Percentiles rank a stretch among this genome's conserved stretches.
These are phyloP conservation scores for Magnolia sinica DNA, from an alignment of 164 flowering plant genomes.

Conservation along the genomic window DNA sequence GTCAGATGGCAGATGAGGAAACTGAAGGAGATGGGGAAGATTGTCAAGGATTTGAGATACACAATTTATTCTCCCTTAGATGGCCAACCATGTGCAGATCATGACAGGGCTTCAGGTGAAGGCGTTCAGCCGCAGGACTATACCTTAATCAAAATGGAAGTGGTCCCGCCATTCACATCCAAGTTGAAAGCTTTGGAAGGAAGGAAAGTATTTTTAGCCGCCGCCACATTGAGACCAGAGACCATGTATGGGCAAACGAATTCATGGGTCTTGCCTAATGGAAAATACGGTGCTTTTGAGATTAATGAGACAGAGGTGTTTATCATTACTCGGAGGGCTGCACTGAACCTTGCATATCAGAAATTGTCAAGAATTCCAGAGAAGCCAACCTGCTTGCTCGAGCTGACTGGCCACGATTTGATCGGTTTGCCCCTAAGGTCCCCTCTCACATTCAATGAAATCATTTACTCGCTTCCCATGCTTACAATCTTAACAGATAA, in stretches of 20 bases:
- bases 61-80: slow-evolving; percentile 77
- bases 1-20: slow-evolving; percentile 91
- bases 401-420: slow-evolving; percentile 74
- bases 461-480: slow-evolving; percentile 77
- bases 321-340: slow-evolving; percentile 68
- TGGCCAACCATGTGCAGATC: slow-evolving; percentile 96
- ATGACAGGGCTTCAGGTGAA: slow-evolving; percentile 89
- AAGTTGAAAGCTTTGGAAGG: slow-evolving; percentile 66
- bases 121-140: slow-evolving; percentile 92
- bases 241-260: slow-evolving; percentile 95
- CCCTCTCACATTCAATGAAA: slow-evolving; percentile 49
- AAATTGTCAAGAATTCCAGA: slow-evolving; percentile 57
- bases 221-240: slow-evolving; percentile 92
- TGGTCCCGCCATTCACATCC: slow-evolving; percentile 64
- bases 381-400: slow-evolving; percentile 71
- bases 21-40: slow-evolving; percentile 72
- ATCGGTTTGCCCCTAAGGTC: slow-evolving; percentile 75
- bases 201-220: slow-evolving; percentile 67
- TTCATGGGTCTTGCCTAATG: slow-evolving; percentile 87
- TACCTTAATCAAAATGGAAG: slow-evolving; percentile 88
- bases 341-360: slow-evolving; percentile 84
- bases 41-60: slow-evolving; percentile 76
- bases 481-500: slow-evolving; percentile 66
- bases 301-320: slow-evolving; percentile 76
- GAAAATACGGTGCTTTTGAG: slow-evolving; percentile 88